Evolutionary conservation across 495 filamentous ascomycete genomes (phyloP), one percentile per base, ranked within the genome.

Genomic region (Talaromyces trachyspermus): DNA sequence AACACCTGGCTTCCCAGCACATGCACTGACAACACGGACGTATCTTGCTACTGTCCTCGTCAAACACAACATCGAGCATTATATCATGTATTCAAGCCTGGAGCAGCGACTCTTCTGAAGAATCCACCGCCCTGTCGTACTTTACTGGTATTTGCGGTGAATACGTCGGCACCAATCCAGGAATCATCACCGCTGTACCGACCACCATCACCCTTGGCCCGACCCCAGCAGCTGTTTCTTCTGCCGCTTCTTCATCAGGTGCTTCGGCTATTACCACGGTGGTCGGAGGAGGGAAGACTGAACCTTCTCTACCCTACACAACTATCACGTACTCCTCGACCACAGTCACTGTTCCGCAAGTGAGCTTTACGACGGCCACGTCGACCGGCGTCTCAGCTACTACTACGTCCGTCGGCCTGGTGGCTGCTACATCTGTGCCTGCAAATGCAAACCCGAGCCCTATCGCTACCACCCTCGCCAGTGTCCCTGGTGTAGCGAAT

Each of bases 111-210:
- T 68, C 82, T 42, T 58, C 63, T n/a, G 78, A 88, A 60, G 71
- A 89, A 54, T 70, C 80, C 43, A 65, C 77, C 49, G 88, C 86
- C 45, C 73, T 92, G 44, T 77, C 79, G 54, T 95, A 86, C 79
- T 85, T 96, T 73, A 80, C 87, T 56, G 92, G 91, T 61, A 85
- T 97, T 66, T 97, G 91, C 71, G 88, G 86, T 27, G 64, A 76
- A 25, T 83, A 81, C 63, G 75, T 89, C 15, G 69, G 75, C 33
- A 48, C 72, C 51, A 95, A 95, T 78, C 92, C 92, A 2, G 90
- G 76, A 44, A 86, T 97, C 59, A 77, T 88, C 57, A 92, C 87
- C 48, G 80, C 68, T 32, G 74, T 84, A 46, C 83, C 83, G 1
- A 61, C 71, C 5, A 80, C 68, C 18, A 75, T 85, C 60, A 80